Conservation (phyloP, 2,329 filamentous ascomycete species). For the Fusarium sp. region DNA sequence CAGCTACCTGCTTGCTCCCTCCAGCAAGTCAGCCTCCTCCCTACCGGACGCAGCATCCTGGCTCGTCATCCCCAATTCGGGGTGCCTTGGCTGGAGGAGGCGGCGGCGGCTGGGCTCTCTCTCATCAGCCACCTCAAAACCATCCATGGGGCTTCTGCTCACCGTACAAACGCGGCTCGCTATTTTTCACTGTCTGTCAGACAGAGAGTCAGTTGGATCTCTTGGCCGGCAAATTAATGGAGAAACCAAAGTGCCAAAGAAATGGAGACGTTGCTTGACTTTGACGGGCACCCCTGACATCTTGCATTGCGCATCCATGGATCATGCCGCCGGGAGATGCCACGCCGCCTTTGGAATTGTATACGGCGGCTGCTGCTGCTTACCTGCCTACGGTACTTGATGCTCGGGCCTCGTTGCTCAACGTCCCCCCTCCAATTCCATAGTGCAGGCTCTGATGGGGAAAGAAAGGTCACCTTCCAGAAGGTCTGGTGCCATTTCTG, state of each 20-base stretch:
- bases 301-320: conserved; percentile 25
- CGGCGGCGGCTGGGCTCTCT: conserved; percentile 15
- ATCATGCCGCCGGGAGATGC: conserved; percentile 20
- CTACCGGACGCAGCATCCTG: conserved; percentile 6
- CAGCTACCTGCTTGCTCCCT: not conserved
- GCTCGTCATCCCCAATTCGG: conserved; percentile 28
- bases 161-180: conserved; percentile 26
- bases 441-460: conserved; percentile 13
- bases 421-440: conserved; percentile 17
- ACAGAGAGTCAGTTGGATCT: conserved; percentile 11
- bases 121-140: conserved; percentile 29
- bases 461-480: conserved; percentile 18
- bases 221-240: conserved; percentile 11
- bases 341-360: conserved; percentile 7
- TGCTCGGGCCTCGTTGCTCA: conserved; percentile 18
- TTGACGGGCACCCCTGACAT: conserved; percentile 23
- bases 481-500: conserved; percentile 22
- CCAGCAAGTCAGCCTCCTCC: conserved; percentile 7
- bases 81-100: conserved; percentile 19
- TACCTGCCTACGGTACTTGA: not conserved
- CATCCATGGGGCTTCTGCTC: conserved; percentile 8
- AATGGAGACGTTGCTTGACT: conserved; percentile 22
- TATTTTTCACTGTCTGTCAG: conserved; percentile 8
- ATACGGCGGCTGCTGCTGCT: not conserved
- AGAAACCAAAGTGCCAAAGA: conserved; percentile 29